phyloP scores from a whole-genome alignment of 805 yeast species.

The Ascoidea asiatica region DNA sequence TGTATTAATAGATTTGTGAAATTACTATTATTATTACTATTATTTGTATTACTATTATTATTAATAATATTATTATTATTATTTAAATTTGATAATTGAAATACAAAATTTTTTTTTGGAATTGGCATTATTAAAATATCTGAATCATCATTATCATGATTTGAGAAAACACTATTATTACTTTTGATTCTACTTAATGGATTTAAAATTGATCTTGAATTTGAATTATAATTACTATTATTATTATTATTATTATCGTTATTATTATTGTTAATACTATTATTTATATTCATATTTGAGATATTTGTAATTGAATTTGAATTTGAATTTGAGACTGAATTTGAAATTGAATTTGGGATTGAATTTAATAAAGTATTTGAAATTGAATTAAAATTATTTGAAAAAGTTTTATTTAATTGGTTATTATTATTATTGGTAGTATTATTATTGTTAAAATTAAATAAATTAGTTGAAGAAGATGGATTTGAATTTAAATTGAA shows the following conservation, averaged over 20 bases:
- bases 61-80: no score
- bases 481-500: conserved; percentile 5
- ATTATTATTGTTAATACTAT: background rate
- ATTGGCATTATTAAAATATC: background rate
- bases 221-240: background rate
- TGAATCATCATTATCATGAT: background rate
- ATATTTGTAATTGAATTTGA: background rate
- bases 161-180: background rate
- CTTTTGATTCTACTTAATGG: background rate
- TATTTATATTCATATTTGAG: background rate
- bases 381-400: background rate
- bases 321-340: background rate
- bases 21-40: no score
- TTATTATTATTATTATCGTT: no score
- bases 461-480: background rate
- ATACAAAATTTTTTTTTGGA: background rate
- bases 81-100: no score
- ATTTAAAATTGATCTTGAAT: background rate
- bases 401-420: background rate
- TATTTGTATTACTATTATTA: no score
- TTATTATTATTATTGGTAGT: no score
- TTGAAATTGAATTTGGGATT: background rate
- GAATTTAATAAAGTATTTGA: background rate
- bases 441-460: no score
- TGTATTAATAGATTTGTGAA: no score